Conservation (phyloP, 805 yeast genomes). For the Pichia kluyveri region DNA sequence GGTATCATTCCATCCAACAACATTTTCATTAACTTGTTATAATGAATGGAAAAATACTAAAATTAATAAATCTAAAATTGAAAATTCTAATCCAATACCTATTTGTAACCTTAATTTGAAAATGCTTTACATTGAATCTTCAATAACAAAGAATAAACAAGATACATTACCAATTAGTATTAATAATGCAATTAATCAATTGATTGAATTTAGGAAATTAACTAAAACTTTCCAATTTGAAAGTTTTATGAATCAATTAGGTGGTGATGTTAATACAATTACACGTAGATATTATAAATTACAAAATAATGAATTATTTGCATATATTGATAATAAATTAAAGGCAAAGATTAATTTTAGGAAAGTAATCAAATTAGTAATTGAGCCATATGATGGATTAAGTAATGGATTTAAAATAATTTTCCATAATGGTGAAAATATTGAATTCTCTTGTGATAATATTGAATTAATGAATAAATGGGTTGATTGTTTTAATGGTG, state of each 20-base stretch:
- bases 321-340: conserved; percentile 61
- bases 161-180: conserved; percentile 70
- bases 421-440: conserved; percentile 73
- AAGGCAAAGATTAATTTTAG: conserved; percentile 68
- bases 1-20: conserved; percentile 43
- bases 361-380: conserved; percentile 45
- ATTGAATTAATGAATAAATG: conserved; percentile 52
- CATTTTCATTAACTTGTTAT: conserved; percentile 51
- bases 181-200: conserved; percentile 38
- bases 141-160: conserved; percentile 28
- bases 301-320: conserved; percentile 62
- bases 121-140: conserved; percentile 62
- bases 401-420: conserved; percentile 67
- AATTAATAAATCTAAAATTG: conserved; percentile 21
- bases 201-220: conserved; percentile 27
- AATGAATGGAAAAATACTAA: conserved; percentile 68
- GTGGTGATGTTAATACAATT: conserved; percentile 78
- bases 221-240: conserved; percentile 29
- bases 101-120: conserved; percentile 62
- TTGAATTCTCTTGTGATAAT: conserved; percentile 80
- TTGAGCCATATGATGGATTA: conserved; percentile 47
- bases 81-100: conserved; percentile 39
- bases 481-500: conserved; percentile 50
- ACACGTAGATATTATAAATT: conserved; percentile 67
- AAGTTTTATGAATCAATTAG: conserved; percentile 80